Evolutionary conservation across 2,329 filamentous ascomycete species (phyloP).

Genomic region (Setomelanomma holmii): DNA sequence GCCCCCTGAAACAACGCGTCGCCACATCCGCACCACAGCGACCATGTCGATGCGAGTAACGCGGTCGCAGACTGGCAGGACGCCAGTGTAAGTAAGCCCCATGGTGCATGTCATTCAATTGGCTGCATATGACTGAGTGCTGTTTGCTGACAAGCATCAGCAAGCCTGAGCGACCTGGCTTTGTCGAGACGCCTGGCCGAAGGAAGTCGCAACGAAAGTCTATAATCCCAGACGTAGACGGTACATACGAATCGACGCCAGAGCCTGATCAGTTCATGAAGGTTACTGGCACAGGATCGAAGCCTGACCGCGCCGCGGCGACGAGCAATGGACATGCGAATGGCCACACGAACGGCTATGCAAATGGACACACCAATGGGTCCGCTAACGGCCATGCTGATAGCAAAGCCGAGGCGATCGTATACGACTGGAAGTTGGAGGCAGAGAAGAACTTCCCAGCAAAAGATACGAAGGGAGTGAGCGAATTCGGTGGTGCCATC

Average conservation of each 20-base stretch:
- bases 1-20: conserved; percentile 22
- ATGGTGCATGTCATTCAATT: neutral
- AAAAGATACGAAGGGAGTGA: conserved; percentile 58
- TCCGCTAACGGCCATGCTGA: conserved; percentile 45
- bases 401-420: conserved; percentile 21
- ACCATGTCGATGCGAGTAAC: conserved; percentile 52
- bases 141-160: conserved; percentile 40
- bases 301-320: conserved; percentile 6
- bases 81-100: conserved; percentile 51
- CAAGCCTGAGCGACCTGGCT: conserved; percentile 52
- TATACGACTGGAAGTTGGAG: conserved; percentile 31
- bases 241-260: conserved; percentile 44
- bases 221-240: conserved; percentile 29
- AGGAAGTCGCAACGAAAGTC: conserved; percentile 54
- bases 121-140: neutral
- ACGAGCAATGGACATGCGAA: conserved; percentile 25
- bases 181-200: conserved; percentile 58
- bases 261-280: conserved; percentile 37
- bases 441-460: conserved; percentile 45
- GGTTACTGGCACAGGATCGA: conserved; percentile 5
- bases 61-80: conserved; percentile 57
- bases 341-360: conserved; percentile 44
- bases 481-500: conserved; percentile 87
- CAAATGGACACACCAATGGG: conserved; percentile 29
- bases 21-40: conserved; percentile 16